Evolutionary conservation across 108 stramenopile species (phyloP).

Genomic region (Nitzschia palea): DNA sequence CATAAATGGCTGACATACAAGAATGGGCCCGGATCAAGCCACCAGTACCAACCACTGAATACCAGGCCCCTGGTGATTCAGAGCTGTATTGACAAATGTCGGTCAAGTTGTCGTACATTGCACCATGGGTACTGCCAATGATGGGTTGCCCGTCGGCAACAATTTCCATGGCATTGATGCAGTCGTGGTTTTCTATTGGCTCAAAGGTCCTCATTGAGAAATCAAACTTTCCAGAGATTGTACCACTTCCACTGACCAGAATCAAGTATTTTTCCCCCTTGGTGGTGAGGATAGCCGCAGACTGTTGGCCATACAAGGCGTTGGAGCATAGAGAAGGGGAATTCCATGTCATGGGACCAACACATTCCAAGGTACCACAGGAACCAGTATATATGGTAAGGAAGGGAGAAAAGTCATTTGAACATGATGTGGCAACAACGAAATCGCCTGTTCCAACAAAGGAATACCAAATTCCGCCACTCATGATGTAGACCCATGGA

Average conservation of each 20-base stretch:
- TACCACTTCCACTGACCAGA: background rate
- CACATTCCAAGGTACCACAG: constrained; percentile 13
- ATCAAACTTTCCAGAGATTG: constrained; percentile 2
- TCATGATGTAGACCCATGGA: no score
- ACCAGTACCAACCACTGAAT: constrained; percentile 11
- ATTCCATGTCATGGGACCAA: background rate
- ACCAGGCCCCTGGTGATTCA: constrained; percentile 20
- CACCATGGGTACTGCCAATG: background rate
- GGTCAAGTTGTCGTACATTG: constrained; percentile 8
- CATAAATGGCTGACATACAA: background rate
- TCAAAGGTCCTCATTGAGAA: background rate
- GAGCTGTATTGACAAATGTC: background rate
- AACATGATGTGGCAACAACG: constrained; percentile 11
- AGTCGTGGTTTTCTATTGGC: constrained; percentile 6
- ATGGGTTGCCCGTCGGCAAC: background rate
- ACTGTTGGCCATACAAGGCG: background rate
- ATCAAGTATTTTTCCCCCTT: constrained; percentile 8
- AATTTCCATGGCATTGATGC: background rate
- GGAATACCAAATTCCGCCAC: constrained; percentile 13
- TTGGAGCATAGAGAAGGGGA: background rate
- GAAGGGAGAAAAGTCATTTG: constrained; percentile 6
- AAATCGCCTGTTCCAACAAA: constrained; percentile 10
- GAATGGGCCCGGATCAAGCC: constrained; percentile 1
- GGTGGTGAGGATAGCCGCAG: background rate
- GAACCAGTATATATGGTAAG: constrained; percentile 3